Conservation (phyloP, 371 early-diverging fungal species). For the Mucor saturninus region DNA sequence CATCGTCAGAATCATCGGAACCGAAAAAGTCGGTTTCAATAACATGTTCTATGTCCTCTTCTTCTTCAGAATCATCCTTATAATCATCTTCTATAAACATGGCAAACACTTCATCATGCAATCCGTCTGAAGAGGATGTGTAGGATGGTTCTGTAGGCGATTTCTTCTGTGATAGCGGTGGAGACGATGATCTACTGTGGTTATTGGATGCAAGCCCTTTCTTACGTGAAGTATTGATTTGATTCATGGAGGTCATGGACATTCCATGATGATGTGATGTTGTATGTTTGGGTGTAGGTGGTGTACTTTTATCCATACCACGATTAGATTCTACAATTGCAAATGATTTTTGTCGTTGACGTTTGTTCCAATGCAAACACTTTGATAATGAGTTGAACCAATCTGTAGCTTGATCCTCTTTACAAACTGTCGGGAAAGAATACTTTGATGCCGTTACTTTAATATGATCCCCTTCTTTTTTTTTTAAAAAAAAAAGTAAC, state of each 20-base stretch:
- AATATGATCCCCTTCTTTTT: constrained; percentile 82
- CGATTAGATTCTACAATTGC: constrained; percentile 49
- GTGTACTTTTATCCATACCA: constrained; percentile 8
- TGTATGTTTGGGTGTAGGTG: constrained; percentile 7
- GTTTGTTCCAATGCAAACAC: constrained; percentile 86
- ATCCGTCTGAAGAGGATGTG: constrained; percentile 9
- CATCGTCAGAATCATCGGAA: constrained; percentile 18
- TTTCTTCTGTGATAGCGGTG: constrained; percentile 6
- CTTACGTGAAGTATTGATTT: background rate
- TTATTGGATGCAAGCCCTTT: constrained; percentile 1
- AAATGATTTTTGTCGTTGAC: constrained; percentile 78
- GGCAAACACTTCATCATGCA: constrained; percentile 17
- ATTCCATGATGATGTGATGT: constrained; percentile 1
- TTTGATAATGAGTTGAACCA: constrained; percentile 84
- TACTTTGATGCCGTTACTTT: constrained; percentile 83
- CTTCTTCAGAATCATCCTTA: constrained; percentile 12
- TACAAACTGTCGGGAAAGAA: constrained; percentile 90
- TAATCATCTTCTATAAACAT: constrained; percentile 18
- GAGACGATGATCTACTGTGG: constrained; percentile 12
- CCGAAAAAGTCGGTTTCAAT: constrained; percentile 6
- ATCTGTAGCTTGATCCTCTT: constrained; percentile 75
- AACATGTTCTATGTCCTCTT: constrained; percentile 9
- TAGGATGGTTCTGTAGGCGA: constrained; percentile 1
- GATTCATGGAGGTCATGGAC: constrained; percentile 2
- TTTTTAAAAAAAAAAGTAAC: background rate